Base-by-base conservation (phyloP, 2,329 filamentous ascomycete species). In the Aspergillus sp. region DNA sequence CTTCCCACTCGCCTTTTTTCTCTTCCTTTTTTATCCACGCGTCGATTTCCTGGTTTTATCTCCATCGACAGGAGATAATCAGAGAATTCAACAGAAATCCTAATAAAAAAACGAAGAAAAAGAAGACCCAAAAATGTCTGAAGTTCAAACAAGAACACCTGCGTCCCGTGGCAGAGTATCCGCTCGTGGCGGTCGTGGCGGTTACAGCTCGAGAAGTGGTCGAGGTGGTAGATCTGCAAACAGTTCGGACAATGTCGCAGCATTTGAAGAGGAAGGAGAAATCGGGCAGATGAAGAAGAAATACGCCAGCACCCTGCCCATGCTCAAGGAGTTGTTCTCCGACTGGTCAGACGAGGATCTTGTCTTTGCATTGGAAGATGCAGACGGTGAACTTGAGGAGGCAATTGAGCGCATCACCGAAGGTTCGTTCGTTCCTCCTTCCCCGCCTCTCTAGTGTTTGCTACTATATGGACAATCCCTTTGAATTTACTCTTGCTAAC, bases 311-410 rank as follows among this genome's bases (percentile, higher is more conserved):
- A 88, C 91, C 74, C 81, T 95, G 60, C 77, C 78, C 53, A 83
- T 85, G 62, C 83, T 98, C 68, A 90, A 88, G 74, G 90, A 95
- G 70, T 84, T 97, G 75, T 96, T 95, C 75, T 83, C 88, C 51
- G 86, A 90, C 71, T 97, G 91, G 93, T 91, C 90, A 60, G 88
- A 95, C 64, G 88, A 90, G 69, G 91, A 97, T 69, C 82, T 97
- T 55, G 83, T 97, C 55, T 93, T 93, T 68, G 90, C 90, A 53
- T 79, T 98, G 51, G 83, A 95, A 70, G 93, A 98, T 76, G 72
- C 72, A 42, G 67, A 74, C 50, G 74, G 74, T 53, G 71, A 74
- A 54, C 64, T 75, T 33, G 69, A 74, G 54, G 66, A 66, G 51
- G 73, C 73, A 54, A 72, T 75, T 65, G 72, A 75, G 59, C 71